phyloP scores from a whole-genome alignment of 306 rosid genomes.

The Canavalia ensiformis region DNA sequence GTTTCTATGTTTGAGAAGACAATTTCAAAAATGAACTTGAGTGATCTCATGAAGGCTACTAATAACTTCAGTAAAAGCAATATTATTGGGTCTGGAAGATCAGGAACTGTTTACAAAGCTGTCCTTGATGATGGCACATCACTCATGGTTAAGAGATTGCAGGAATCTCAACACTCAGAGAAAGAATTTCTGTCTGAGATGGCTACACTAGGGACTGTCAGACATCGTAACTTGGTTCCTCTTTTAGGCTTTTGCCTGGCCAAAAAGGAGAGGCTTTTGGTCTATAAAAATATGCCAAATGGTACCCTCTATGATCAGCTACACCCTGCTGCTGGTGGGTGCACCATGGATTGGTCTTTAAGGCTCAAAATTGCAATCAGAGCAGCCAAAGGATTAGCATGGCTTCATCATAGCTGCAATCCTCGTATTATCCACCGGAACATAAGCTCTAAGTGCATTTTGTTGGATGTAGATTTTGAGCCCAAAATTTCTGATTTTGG shows the following conservation, averaged over 20 bases:
- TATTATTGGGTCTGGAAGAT: slow-evolving; percentile 82
- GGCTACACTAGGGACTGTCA: slow-evolving; percentile 77
- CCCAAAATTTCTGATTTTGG: slow-evolving; percentile 95
- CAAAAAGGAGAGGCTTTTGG: slow-evolving; percentile 84
- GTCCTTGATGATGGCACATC: slow-evolving; percentile 74
- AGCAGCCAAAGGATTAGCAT: slow-evolving; percentile 93
- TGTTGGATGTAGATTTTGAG: slow-evolving; percentile 77
- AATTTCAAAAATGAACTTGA: slow-evolving; percentile 77
- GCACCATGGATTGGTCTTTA: slow-evolving; percentile 76
- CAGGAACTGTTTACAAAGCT: slow-evolving; percentile 86
- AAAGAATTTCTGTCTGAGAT: slow-evolving; percentile 87
- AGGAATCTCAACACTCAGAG: slow-evolving; percentile 86
- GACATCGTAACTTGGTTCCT: slow-evolving; percentile 81
- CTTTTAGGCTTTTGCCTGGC: slow-evolving; percentile 88
- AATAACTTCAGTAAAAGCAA: slow-evolving; percentile 74
- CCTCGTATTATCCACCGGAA: slow-evolving; percentile 94
- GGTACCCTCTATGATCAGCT: slow-evolving; percentile 84
- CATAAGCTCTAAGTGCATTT: slow-evolving; percentile 93
- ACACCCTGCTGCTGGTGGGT: slow-evolving; percentile 58
- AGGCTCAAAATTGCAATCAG: slow-evolving; percentile 89
- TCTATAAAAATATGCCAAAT: slow-evolving; percentile 76
- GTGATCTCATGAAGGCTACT: slow-evolving; percentile 94
- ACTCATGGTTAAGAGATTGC: slow-evolving; percentile 91
- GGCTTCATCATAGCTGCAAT: slow-evolving; percentile 95
- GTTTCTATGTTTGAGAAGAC: slow-evolving; percentile 87